phyloP scores from a whole-genome alignment of 169 alveolate species.

The Eimeria falciformis region DNA sequence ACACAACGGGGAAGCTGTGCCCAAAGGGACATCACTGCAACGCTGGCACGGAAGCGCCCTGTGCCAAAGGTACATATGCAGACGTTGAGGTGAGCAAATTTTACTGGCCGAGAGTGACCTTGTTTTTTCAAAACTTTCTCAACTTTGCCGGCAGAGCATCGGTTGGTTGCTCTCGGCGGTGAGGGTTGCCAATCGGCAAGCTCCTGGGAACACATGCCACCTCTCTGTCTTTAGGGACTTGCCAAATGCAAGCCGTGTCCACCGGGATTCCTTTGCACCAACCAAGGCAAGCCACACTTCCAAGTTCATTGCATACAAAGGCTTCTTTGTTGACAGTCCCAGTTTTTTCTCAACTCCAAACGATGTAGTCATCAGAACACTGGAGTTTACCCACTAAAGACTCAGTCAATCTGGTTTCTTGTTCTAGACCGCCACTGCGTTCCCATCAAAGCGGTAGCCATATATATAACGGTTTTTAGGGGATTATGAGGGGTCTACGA shows the following conservation, averaged over 20 bases:
- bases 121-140: background rate
- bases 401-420: too few species aligned
- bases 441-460: too few species aligned
- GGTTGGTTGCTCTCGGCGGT: too few species aligned
- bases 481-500: background rate
- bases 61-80: conserved; percentile 54
- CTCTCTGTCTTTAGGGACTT: background rate
- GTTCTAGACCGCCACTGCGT: too few species aligned
- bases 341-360: too few species aligned
- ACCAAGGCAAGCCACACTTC: background rate
- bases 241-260: background rate
- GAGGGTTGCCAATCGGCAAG: too few species aligned
- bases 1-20: conserved; percentile 1
- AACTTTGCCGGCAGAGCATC: too few species aligned
- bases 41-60: background rate
- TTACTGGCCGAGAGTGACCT: conserved; percentile 7
- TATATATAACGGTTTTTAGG: conserved; percentile 51
- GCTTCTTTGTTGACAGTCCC: too few species aligned
- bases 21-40: conserved; percentile 59
- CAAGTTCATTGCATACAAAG: too few species aligned
- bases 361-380: too few species aligned
- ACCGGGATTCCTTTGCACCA: background rate
- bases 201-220: too few species aligned
- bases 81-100: conserved; percentile 25
- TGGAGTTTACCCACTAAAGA: too few species aligned